phyloP scores from a whole-genome alignment of 1,284 basidiomycete species.

The Apiotrichum mycotoxinovorans region DNA sequence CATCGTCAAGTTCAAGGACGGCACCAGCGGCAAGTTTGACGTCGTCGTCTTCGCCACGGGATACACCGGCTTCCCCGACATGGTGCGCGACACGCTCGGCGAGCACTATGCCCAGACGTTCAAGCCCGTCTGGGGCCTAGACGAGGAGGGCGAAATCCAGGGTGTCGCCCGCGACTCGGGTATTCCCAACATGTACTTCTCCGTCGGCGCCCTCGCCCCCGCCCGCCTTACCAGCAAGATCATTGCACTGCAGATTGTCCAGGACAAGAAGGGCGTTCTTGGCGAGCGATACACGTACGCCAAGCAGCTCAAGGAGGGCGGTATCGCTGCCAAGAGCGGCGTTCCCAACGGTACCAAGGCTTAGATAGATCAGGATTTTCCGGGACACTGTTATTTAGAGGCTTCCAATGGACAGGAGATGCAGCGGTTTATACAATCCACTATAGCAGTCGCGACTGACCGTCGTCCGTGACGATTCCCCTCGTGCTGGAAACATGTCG shows the following conservation, averaged over 20 bases:
- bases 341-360: neutral
- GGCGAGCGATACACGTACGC: constrained; percentile 24
- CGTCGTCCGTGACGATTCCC: too few species aligned
- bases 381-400: too few species aligned
- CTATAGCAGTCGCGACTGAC: too few species aligned
- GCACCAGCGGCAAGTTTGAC: constrained; percentile 62
- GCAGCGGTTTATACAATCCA: neutral
- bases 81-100: constrained; percentile 54
- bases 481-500: too few species aligned
- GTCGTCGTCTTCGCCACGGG: constrained; percentile 67
- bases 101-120: constrained; percentile 55
- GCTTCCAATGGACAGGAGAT: neutral
- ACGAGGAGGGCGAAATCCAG: constrained; percentile 59
- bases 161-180: constrained; percentile 57
- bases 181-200: constrained; percentile 40
- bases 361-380: neutral
- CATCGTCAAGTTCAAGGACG: constrained; percentile 63
- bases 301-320: constrained; percentile 22
- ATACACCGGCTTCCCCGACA: constrained; percentile 49
- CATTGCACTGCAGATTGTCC: constrained; percentile 62
- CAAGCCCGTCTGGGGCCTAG: constrained; percentile 59
- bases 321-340: neutral
- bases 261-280: constrained; percentile 54
- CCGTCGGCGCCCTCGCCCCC: constrained; percentile 56
- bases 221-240: constrained; percentile 60